A percentile compares a stretch with the other conserved stretches of the same genome.
Conservation (phyloP, 2,329 filamentous ascomycete species). For the Emydomyces testavorans region DNA sequence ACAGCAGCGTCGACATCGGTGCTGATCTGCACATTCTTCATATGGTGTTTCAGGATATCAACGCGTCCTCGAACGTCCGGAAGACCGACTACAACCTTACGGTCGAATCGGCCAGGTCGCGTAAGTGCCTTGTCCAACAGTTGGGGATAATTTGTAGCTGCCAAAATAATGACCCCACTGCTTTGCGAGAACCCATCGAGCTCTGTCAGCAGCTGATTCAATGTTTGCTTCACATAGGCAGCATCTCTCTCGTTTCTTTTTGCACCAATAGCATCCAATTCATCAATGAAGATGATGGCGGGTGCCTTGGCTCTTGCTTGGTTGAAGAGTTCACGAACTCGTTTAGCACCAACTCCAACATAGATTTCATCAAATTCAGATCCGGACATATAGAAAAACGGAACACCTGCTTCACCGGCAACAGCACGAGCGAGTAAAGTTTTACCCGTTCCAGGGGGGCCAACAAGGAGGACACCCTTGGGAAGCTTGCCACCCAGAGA, state of each 20-base stretch:
- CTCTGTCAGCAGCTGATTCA: slow-evolving; percentile 94
- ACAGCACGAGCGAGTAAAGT: slow-evolving; percentile 90
- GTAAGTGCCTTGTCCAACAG: slow-evolving; percentile 89
- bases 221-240: slow-evolving; percentile 89
- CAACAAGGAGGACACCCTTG: slow-evolving; percentile 89
- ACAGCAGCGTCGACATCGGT: slow-evolving; percentile 71
- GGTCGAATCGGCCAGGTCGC: slow-evolving; percentile 88
- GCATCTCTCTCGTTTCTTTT: slow-evolving; percentile 88
- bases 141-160: slow-evolving; percentile 91
- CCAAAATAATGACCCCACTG: slow-evolving; percentile 88
- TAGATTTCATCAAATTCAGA: slow-evolving; percentile 98
- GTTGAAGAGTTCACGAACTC: slow-evolving; percentile 83
- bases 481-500: slow-evolving; percentile 91
- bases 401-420: slow-evolving; percentile 90
- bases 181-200: slow-evolving; percentile 94
- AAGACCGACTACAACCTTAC: slow-evolving; percentile 75
- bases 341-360: slow-evolving; percentile 91
- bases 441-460: slow-evolving; percentile 94
- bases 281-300: slow-evolving; percentile 90
- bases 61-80: slow-evolving; percentile 90
- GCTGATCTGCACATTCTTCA: slow-evolving; percentile 74
- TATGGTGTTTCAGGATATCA: slow-evolving; percentile 85
- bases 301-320: slow-evolving; percentile 77
- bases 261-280: slow-evolving; percentile 85
- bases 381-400: slow-evolving; percentile 99